Conservation (phyloP, 352 stramenopile species). For the Pythium volutum region DNA sequence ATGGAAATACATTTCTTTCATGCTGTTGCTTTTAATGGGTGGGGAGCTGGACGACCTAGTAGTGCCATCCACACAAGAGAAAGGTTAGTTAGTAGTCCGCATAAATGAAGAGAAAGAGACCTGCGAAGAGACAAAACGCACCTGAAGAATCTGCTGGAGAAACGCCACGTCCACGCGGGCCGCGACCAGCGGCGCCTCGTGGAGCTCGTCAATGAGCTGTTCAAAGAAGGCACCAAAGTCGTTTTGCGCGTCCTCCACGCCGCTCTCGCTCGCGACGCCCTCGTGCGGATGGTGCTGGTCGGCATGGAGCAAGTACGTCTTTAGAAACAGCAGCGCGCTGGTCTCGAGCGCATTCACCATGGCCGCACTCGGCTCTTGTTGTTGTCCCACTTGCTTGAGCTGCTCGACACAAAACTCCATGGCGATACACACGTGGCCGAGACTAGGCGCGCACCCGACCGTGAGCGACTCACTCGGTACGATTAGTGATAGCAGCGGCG, state of each 20-base stretch:
- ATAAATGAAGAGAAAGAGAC: background rate
- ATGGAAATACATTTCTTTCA: no score
- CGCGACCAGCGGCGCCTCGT: conserved; percentile 13
- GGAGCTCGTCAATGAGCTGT: conserved; percentile 27
- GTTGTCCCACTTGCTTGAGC: conserved; percentile 20
- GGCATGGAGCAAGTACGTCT: conserved; percentile 56
- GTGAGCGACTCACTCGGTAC: conserved; percentile 45
- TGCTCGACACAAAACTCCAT: conserved; percentile 64
- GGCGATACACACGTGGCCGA: conserved; percentile 57
- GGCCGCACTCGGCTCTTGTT: background rate
- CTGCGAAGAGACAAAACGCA: conserved; percentile 1
- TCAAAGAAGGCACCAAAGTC: conserved; percentile 44
- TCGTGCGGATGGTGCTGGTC: conserved; percentile 39
- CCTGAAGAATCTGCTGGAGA: conserved; percentile 28
- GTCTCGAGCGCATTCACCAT: conserved; percentile 43
- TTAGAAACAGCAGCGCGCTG: conserved; percentile 58
- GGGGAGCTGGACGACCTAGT: background rate
- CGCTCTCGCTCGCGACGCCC: conserved; percentile 28
- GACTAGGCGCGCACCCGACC: conserved; percentile 41
- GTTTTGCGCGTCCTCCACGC: conserved; percentile 16
- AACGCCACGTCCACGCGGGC: conserved; percentile 19
- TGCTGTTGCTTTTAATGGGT: background rate
- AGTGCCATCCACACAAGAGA: background rate
- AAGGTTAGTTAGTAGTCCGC: background rate
- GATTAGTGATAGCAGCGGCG: conserved; percentile 45